phyloP scores from a whole-genome alignment of 2,329 filamentous ascomycete genomes.

The Clonostachys rhizophaga region DNA sequence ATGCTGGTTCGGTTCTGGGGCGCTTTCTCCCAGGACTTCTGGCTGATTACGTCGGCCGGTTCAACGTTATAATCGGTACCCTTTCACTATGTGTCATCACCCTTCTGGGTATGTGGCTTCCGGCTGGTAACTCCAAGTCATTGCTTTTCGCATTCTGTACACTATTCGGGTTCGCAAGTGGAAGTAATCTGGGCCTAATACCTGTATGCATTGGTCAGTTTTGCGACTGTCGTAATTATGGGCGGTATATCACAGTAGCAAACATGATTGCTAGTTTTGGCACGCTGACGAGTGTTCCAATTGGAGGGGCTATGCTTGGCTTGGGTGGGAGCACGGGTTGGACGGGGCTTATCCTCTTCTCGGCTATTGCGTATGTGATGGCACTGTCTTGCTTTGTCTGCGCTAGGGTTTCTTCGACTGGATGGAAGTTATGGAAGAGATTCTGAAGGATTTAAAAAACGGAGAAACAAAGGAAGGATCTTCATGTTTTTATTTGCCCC shows the following conservation, averaged over 20 bases:
- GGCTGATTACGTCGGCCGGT: slow-evolving; percentile 45
- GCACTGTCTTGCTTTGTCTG: too few relatives aligned
- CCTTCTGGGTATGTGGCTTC: too few relatives aligned
- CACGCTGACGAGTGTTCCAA: too few relatives aligned
- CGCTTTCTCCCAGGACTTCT: slow-evolving; percentile 48
- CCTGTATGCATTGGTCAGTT: slow-evolving; percentile 67
- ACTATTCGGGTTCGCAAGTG: slow-evolving; percentile 56
- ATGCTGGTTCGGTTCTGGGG: slow-evolving; percentile 58
- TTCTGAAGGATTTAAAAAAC: too few relatives aligned
- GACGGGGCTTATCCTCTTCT: too few relatives aligned
- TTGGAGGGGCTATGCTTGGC: too few relatives aligned
- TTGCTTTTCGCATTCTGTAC: neutral
- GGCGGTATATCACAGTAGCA: slow-evolving; percentile 61
- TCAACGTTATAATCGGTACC: slow-evolving; percentile 56
- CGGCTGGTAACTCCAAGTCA: slow-evolving; percentile 26
- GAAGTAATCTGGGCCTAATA: slow-evolving; percentile 61
- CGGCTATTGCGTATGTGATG: too few relatives aligned
- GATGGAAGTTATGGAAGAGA: too few relatives aligned
- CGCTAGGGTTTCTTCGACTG: too few relatives aligned
- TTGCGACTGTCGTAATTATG: slow-evolving; percentile 62
- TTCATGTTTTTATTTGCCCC: too few relatives aligned
- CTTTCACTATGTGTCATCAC: slow-evolving; percentile 23
- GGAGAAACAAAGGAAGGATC: too few relatives aligned
- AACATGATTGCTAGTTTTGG: slow-evolving; percentile 47
- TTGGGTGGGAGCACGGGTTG: too few relatives aligned